Evolutionary conservation across 345 rosid species (phyloP).

Genomic region (Hibiscus trionum): DNA sequence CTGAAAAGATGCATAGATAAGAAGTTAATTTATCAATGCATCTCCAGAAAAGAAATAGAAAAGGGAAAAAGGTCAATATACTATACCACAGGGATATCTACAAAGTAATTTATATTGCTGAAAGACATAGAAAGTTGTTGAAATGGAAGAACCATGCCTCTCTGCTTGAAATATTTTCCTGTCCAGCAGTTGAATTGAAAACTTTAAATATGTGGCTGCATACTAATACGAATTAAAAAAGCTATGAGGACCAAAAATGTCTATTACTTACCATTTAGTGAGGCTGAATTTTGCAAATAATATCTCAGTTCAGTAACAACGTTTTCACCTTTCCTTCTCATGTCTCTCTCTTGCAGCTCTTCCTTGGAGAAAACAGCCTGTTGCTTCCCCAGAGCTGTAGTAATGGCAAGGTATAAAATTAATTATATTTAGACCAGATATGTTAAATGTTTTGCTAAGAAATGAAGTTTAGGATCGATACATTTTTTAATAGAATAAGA

Average conservation of each 20-base stretch:
- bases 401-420: background rate
- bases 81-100: conserved; percentile 78
- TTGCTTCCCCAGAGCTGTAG: conserved; percentile 68
- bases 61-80: conserved; percentile 13
- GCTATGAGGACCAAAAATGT: conserved; percentile 8
- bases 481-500: conserved; percentile 11
- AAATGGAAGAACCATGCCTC: conserved; percentile 99
- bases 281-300: conserved; percentile 73
- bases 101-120: conserved; percentile 78
- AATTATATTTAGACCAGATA: background rate
- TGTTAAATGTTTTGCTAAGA: background rate
- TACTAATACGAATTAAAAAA: background rate
- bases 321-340: conserved; percentile 68
- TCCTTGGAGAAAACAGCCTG: conserved; percentile 84
- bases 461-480: conserved; percentile 2
- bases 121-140: conserved; percentile 90
- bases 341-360: conserved; percentile 82
- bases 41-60: conserved; percentile 1
- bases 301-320: conserved; percentile 71
- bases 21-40: conserved; percentile 10
- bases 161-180: conserved; percentile 83
- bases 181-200: conserved; percentile 16
- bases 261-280: conserved; percentile 45
- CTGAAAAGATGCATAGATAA: conserved; percentile 33
- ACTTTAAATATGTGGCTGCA: conserved; percentile 3